These are phyloP conservation scores for Monosporozyma aerobia DNA, from an alignment of 805 yeast species.

Conservation along the genomic window DNA sequence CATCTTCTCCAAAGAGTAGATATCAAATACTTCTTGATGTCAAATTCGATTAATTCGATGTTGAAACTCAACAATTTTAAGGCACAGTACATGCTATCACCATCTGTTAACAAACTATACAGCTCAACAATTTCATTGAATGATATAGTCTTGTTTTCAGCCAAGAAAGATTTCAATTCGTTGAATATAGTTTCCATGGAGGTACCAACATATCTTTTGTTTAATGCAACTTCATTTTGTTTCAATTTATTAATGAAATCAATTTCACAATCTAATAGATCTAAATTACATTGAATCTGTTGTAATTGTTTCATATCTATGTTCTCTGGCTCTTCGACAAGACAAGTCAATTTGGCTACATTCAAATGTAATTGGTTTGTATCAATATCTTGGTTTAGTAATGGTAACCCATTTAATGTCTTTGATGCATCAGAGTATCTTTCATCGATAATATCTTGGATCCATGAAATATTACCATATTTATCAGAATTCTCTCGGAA, in stretches of 20 bases:
- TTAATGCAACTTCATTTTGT: constrained; percentile 16
- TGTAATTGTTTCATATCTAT: constrained; percentile 17
- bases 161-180: constrained; percentile 19
- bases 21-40: constrained; percentile 26
- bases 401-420: constrained; percentile 36
- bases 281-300: constrained; percentile 43
- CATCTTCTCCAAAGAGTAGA: constrained; percentile 52
- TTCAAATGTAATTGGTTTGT: constrained; percentile 48
- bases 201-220: constrained; percentile 16
- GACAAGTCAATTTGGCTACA: constrained; percentile 58
- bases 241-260: constrained; percentile 26
- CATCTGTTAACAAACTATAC: constrained; percentile 38
- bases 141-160: constrained; percentile 31
- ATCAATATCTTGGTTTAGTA: constrained; percentile 34
- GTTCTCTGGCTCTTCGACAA: constrained; percentile 32
- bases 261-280: constrained; percentile 42
- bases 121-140: constrained; percentile 43
- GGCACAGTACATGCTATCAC: constrained; percentile 35
- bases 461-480: constrained; percentile 61
- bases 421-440: constrained; percentile 43
- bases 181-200: constrained; percentile 17
- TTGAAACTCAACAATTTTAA: constrained; percentile 41
- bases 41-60: constrained; percentile 22
- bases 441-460: constrained; percentile 46
- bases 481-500: constrained; percentile 36